phyloP scores from a whole-genome alignment of 805 yeast species.

The Metschnikowia lochheadii region DNA sequence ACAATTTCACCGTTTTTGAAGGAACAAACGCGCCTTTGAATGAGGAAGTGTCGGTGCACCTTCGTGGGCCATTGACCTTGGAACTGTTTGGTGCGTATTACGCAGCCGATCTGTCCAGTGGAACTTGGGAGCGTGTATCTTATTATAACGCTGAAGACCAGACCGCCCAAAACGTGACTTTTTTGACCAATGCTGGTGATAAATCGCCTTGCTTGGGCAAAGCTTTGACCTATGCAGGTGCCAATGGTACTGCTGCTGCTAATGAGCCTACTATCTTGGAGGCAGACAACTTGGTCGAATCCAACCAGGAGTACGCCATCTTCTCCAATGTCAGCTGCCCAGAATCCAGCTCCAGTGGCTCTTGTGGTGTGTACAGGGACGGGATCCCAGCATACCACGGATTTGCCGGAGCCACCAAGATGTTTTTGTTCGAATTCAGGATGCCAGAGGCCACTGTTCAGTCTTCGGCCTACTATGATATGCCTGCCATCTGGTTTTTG shows the following conservation, averaged over 20 bases:
- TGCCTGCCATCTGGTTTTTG: slow-evolving; percentile 77
- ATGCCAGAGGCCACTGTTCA: slow-evolving; percentile 55
- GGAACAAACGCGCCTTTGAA: slow-evolving; percentile 66
- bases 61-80: slow-evolving; percentile 70
- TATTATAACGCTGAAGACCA: slow-evolving; percentile 50
- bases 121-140: slow-evolving; percentile 56
- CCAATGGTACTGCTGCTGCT: slow-evolving; percentile 53
- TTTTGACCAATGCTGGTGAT: slow-evolving; percentile 59
- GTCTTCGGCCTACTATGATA: slow-evolving; percentile 40
- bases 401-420: slow-evolving; percentile 58
- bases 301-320: slow-evolving; percentile 58
- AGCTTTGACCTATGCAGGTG: slow-evolving; percentile 59
- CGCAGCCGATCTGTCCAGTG: slow-evolving; percentile 33
- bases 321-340: slow-evolving; percentile 59
- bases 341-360: slow-evolving; percentile 47
- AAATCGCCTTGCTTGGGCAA: slow-evolving; percentile 62
- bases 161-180: slow-evolving; percentile 61
- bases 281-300: slow-evolving; percentile 44
- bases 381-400: slow-evolving; percentile 77
- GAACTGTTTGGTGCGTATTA: slow-evolving; percentile 59
- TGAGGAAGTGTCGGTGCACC: slow-evolving; percentile 69
- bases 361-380: slow-evolving; percentile 73
- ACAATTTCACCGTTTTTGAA: slow-evolving; percentile 37
- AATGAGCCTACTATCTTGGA: slow-evolving; percentile 44
- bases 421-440: slow-evolving; percentile 67